Conservation (phyloP, 176 grass and related monocot genomes). For the Aegilops longissima region DNA sequence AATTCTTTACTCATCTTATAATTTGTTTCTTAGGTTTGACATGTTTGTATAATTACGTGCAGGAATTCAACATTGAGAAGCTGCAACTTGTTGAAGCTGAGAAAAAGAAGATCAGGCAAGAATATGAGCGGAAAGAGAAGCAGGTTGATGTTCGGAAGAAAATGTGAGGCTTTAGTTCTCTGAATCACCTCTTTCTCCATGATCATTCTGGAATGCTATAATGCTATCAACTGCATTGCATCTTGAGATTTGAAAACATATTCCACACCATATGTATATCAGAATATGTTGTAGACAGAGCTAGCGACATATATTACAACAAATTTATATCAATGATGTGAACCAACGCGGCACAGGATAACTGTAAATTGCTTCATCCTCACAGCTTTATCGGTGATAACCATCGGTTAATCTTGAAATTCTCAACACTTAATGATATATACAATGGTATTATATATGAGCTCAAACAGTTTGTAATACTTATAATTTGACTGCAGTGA, state of each 20-base stretch:
- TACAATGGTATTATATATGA: neutral
- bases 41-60: slow-evolving; percentile 21
- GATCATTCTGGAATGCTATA: neutral
- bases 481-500: neutral
- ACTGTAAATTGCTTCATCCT: neutral
- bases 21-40: neutral
- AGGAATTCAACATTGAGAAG: slow-evolving; percentile 99
- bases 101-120: slow-evolving; percentile 98
- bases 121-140: slow-evolving; percentile 98
- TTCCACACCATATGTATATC: neutral
- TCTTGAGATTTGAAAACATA: neutral
- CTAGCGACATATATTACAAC: neutral
- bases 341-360: neutral
- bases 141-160: slow-evolving; percentile 97
- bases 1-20: neutral
- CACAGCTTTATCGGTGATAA: neutral
- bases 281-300: slow-evolving; percentile 2
- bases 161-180: slow-evolving; percentile 61
- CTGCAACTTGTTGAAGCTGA: slow-evolving; percentile 98
- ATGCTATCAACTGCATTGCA: neutral
- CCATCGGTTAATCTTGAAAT: neutral
- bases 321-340: neutral
- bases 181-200: neutral
- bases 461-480: neutral
- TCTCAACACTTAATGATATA: neutral